Base-by-base conservation (phyloP, 2,329 filamentous ascomycete species). In the Scytalidium lignicola region DNA sequence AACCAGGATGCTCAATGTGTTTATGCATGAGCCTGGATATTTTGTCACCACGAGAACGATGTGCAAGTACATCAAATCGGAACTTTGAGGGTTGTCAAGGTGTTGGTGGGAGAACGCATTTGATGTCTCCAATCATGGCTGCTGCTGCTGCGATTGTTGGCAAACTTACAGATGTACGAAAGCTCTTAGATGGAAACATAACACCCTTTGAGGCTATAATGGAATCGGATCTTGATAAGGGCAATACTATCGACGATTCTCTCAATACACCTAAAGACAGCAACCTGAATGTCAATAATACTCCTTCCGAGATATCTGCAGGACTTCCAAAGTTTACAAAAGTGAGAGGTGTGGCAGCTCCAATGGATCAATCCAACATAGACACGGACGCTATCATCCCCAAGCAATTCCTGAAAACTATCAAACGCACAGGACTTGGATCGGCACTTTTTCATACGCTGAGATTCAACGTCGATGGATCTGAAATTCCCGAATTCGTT, bases 1-100 rank as follows among this genome's bases (percentile, higher is more conserved):
- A 96, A 74, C 91, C 91, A 55, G 91, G 91, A 43, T 96, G 91
- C 79, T 92, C 87, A 50, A 96, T 96, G 91, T 96, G 91, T 66
- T 78, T 96, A 47, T 91, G 91, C 67, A 96, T 96, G 91, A 96
- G 96, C 75, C 90, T 91, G 0, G 91, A 96, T 65, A 96, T 96
- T 55, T 80, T 96, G 42, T 83, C 89, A 1, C 90, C 91, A 43
- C 80, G 85, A 66, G 91, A 96, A 72, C 84, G 91, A 62, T 96
- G 91, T 66, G 91, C 91, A 41, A 90, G 85, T 64, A 96, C 91
- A 44, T 93, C 88, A 54, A 96, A 96, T 75, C 87, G 91, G 60
- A 96, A 96, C 70, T 96, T 96, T 60, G 91, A 96, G 69, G 91
- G 91, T 53, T 85, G 91, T 53, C 91, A 96, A 71, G 91, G 91